Conservation (phyloP, 2,329 filamentous ascomycete genomes). For the Colletotrichum graminicola region DNA sequence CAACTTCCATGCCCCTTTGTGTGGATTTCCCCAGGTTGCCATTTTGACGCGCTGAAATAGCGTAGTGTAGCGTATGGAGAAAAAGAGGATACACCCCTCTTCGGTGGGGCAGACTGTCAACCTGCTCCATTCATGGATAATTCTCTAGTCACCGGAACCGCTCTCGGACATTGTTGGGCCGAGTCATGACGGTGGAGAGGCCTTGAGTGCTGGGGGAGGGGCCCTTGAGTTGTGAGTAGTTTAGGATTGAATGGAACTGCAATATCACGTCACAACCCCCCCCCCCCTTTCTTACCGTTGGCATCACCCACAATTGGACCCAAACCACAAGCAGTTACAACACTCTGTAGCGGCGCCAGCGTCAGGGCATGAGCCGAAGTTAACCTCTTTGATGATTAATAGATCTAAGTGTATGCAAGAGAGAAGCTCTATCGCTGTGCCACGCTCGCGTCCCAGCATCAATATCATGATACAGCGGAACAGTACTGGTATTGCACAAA, state of each 20-base stretch:
- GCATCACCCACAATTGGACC: background rate
- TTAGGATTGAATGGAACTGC: background rate
- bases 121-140: conserved; percentile 38
- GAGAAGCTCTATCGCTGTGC: conserved; percentile 32
- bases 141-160: conserved; percentile 32
- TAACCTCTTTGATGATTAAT: conserved; percentile 39
- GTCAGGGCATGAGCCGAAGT: conserved; percentile 27
- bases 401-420: conserved; percentile 38
- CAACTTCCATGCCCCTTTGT: conserved; percentile 6
- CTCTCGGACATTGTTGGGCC: conserved; percentile 37
- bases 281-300: background rate
- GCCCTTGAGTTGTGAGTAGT: background rate
- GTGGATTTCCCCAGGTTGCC: conserved; percentile 31
- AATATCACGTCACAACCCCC: background rate
- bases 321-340: background rate
- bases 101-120: conserved; percentile 19
- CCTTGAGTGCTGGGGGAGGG: background rate
- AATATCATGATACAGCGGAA: conserved; percentile 36
- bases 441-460: conserved; percentile 22
- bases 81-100: conserved; percentile 11
- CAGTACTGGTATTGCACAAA: conserved; percentile 39
- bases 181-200: conserved; percentile 25
- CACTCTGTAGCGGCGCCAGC: background rate
- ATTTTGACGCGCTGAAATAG: background rate
- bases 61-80: background rate